Conservation (phyloP, 345 rosid genomes). For the Excoecaria agallocha region DNA sequence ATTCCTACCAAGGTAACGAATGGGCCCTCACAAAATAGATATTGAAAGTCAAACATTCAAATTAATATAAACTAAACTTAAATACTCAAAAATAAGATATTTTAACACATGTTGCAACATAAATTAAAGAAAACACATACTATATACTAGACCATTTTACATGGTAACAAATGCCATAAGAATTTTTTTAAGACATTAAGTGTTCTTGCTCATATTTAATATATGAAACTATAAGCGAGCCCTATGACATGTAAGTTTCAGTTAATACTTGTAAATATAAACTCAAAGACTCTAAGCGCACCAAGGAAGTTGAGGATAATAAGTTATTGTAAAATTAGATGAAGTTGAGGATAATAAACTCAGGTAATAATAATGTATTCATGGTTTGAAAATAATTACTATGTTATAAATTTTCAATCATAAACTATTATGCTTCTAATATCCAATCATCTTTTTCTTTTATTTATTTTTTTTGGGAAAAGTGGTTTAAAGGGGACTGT, state of each 20-base stretch:
- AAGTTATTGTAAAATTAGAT: neutral
- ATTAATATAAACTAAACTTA: no score
- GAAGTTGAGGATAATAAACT: constrained; percentile 50
- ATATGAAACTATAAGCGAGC: neutral
- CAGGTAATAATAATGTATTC: constrained; percentile 49
- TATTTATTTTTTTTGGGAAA: neutral
- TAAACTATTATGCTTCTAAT: neutral
- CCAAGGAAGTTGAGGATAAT: neutral
- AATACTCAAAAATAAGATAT: no score
- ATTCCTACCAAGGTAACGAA: no score
- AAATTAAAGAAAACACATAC: no score
- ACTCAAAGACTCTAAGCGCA: neutral
- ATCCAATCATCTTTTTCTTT: neutral
- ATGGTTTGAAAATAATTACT: constrained; percentile 13
- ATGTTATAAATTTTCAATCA: neutral
- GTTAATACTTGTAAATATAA: neutral
- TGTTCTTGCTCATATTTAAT: neutral
- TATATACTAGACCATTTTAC: no score
- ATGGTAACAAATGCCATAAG: neutral
- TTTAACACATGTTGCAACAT: no score
- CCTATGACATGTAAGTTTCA: neutral
- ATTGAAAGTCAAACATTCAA: no score
- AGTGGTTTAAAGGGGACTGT: neutral
- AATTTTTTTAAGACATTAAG: neutral
- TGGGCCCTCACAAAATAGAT: no score